Base-by-base conservation (phyloP, 2,329 filamentous ascomycete species). In the Albifimbria verrucaria region DNA sequence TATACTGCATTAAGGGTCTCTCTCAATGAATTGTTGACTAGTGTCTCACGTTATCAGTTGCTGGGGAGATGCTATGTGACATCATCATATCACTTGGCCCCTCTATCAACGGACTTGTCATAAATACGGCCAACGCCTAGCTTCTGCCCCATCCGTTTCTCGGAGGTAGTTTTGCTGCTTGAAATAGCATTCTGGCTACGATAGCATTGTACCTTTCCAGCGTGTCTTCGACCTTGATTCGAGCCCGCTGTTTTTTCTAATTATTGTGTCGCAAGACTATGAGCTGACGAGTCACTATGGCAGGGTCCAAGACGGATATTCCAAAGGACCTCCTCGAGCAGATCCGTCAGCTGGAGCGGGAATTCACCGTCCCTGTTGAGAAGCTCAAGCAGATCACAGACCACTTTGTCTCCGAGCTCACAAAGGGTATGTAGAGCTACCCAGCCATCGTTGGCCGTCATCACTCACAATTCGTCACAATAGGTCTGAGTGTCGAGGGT, bases 371-470 rank as follows among this genome's bases (percentile, higher is more conserved):
- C 45, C 82, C 88, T 59, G 81, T 81, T 1, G 74, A 81, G 36
- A 96, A 90, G 77, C 84, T 97, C 52, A 97, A 97, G 82, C 74
- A 88, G 60, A 92, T 99, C 66, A 93, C 91, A 42, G 79, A 89
- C 50, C 93, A 96, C 71, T 99, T 99, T 70, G 80, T 95, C 49
- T 81, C 80, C 28, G 94, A 99, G 77, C 83, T 99, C 51, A 82
- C 86, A 58, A 96, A 96, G 74, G 92, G 90, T 88, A 70, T 39
- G 54, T 42, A 15, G 22, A n/a, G 11, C 32, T 12, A 39, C 11
- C 18, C 32, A n/a, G n/a, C n/a, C n/a, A n/a, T n/a, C n/a, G n/a
- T n/a, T n/a, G n/a, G n/a, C n/a, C n/a, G n/a, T 7, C 46, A n/a
- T 18, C 4, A 15, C 42, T 49, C 20, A 32, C 44, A n/a, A 62